Evolutionary conservation across 495 filamentous ascomycete genomes (phyloP).

Genomic region (Viridothelium virens): DNA sequence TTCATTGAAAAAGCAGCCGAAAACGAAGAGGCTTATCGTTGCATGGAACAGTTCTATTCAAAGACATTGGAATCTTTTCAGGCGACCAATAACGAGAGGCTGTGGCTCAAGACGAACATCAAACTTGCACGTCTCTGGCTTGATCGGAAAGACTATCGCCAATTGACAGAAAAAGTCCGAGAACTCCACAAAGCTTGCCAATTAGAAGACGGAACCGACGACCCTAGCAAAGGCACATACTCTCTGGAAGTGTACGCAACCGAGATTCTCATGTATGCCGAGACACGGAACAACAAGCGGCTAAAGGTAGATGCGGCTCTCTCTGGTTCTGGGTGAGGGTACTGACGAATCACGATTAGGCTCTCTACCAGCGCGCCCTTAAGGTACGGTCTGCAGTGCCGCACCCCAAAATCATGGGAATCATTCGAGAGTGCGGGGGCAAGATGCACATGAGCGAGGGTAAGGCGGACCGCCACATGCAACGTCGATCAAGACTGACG

Average conservation of each 20-base stretch:
- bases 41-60: slow-evolving; percentile 95
- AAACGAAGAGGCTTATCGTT: slow-evolving; percentile 66
- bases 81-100: slow-evolving; percentile 91
- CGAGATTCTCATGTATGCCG: slow-evolving; percentile 98
- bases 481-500: slow-evolving; percentile 8
- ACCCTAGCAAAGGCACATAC: slow-evolving; percentile 94
- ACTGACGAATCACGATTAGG: slow-evolving; percentile 32
- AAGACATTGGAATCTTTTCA: slow-evolving; percentile 89
- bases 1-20: slow-evolving; percentile 92
- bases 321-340: slow-evolving; percentile 20
- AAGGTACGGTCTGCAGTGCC: slow-evolving; percentile 90
- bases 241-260: slow-evolving; percentile 91
- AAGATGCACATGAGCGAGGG: slow-evolving; percentile 99
- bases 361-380: slow-evolving; percentile 81
- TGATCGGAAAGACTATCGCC: slow-evolving; percentile 78
- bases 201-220: slow-evolving; percentile 79
- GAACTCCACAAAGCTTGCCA: slow-evolving; percentile 88
- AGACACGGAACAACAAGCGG: slow-evolving; percentile 94
- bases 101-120: slow-evolving; percentile 98
- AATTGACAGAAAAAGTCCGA: slow-evolving; percentile 73
- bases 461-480: slow-evolving; percentile 21
- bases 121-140: slow-evolving; percentile 88
- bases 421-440: slow-evolving; percentile 95
- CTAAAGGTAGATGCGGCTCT: slow-evolving; percentile 53
- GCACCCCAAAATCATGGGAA: slow-evolving; percentile 97